Evolutionary conservation across 78 protist genomes (phyloP).

Genomic region (Blattamonas nauphoetae): DNA sequence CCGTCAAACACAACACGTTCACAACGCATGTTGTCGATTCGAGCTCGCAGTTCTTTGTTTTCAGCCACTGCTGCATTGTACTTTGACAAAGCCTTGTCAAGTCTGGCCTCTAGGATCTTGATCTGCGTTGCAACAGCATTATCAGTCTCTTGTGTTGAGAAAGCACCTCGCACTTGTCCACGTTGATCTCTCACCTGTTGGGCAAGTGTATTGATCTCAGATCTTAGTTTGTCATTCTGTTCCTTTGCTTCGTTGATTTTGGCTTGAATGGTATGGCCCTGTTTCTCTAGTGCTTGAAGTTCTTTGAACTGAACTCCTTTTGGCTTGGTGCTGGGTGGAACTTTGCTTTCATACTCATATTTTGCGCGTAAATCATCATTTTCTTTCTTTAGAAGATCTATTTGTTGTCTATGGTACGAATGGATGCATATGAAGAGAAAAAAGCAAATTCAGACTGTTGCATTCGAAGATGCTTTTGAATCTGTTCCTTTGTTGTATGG

Average conservation of each 20-base stretch:
- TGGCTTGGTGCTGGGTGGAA: neutral
- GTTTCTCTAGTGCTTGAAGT: neutral
- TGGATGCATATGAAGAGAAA: neutral
- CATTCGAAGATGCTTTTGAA: neutral
- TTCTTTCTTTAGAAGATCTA: neutral
- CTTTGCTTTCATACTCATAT: neutral
- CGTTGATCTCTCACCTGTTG: slow-evolving; percentile 14
- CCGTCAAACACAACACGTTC: slow-evolving; percentile 64
- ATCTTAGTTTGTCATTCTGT: neutral
- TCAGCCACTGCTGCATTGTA: slow-evolving; percentile 56
- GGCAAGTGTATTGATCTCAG: neutral
- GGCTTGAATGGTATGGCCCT: neutral
- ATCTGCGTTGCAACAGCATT: slow-evolving; percentile 27
- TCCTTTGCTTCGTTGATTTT: neutral
- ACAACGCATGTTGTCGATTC: slow-evolving; percentile 60
- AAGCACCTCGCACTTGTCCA: slow-evolving; percentile 39
- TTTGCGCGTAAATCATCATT: neutral
- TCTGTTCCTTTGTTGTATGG: neutral
- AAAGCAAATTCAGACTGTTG: slow-evolving; percentile 5
- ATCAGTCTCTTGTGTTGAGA: slow-evolving; percentile 11
- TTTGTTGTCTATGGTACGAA: neutral
- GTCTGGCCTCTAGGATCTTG: slow-evolving; percentile 41
- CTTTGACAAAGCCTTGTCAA: slow-evolving; percentile 46
- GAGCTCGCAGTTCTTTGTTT: slow-evolving; percentile 52
- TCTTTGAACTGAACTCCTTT: neutral